Base-by-base conservation (phyloP, 805 yeast genomes). In the Nakazawaea peltata region DNA sequence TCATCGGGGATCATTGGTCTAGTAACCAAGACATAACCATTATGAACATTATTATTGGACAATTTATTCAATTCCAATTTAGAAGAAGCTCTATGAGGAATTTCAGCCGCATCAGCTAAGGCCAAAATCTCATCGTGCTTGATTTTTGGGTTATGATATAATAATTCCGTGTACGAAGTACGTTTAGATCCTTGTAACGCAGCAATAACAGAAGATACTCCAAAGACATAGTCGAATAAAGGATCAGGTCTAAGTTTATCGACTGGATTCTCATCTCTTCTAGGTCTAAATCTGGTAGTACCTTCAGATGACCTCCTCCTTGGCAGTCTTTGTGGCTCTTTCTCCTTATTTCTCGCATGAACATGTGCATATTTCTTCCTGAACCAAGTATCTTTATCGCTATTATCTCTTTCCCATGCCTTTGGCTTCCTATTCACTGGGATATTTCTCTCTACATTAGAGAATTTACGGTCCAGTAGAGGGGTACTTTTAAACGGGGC, bases 1-100 rank as follows among this genome's bases (percentile, higher is more conserved):
- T 54, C 39, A 44, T 65, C 41, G 41, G 61, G 46, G 33, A 55
- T 43, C 1, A 79, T 47, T 6, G 77, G 74, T 42, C 71, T 71
- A 0, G 90, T 71, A 48, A 81, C 85, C 33, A 84, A 50, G 1
- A 82, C 90, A 19, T 76, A 66, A 13, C 90, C 90, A 54, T 87
- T 86, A 57, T 86, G 95, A 10, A 82, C 84, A 5, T 77, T 88
- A 45, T 77, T 71, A 19, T 70, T 63, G 17, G 86, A 67, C 46
- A 83, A 51, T 5, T 61, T 51, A 46, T 82, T 79, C 45, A 86
- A 55, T 21, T 72, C 77, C 43, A 72, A 73, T 42, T 67, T 67
- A 17, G 64, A 50, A 4, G 55, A 53, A 30, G 59, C 56, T 32
- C 56, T 59, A 7, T 66, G 44, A 30, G 53, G 54, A 4, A 76